phyloP scores from a whole-genome alignment of 306 rosid genomes.

The Rosa persica region DNA sequence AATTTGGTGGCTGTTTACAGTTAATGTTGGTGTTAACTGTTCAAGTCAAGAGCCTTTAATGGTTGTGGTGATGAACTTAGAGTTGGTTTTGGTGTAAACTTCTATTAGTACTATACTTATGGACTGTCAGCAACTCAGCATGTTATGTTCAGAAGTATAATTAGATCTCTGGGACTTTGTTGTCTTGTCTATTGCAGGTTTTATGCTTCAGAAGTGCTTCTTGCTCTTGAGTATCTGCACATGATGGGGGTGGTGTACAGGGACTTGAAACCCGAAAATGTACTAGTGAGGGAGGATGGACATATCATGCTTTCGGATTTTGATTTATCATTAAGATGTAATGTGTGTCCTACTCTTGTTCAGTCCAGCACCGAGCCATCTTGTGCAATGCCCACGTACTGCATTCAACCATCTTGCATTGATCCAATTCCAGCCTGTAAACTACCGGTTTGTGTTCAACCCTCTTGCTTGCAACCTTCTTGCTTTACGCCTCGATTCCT shows the following conservation, averaged over 20 bases:
- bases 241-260: slow-evolving; percentile 75
- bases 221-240: slow-evolving; percentile 60
- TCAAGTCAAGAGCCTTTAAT: background rate
- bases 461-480: slow-evolving; percentile 62
- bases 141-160: background rate
- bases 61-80: background rate
- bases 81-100: background rate
- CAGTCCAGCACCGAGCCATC: slow-evolving; percentile 41
- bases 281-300: slow-evolving; percentile 58
- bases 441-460: slow-evolving; percentile 46
- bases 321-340: slow-evolving; percentile 51
- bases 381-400: slow-evolving; percentile 46
- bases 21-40: background rate
- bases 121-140: background rate
- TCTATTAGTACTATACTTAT: background rate
- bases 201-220: slow-evolving; percentile 60
- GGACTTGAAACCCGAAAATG: slow-evolving; percentile 61
- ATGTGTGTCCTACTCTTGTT: slow-evolving; percentile 57
- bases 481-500: slow-evolving; percentile 51
- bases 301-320: slow-evolving; percentile 68
- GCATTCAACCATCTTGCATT: slow-evolving; percentile 55
- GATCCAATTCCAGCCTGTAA: slow-evolving; percentile 45
- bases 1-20: background rate
- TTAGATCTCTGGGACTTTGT: background rate
- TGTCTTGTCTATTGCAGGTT: slow-evolving; percentile 37